phyloP scores from a whole-genome alignment of 2,329 filamentous ascomycete genomes.

The Ampelomyces quisqualis region DNA sequence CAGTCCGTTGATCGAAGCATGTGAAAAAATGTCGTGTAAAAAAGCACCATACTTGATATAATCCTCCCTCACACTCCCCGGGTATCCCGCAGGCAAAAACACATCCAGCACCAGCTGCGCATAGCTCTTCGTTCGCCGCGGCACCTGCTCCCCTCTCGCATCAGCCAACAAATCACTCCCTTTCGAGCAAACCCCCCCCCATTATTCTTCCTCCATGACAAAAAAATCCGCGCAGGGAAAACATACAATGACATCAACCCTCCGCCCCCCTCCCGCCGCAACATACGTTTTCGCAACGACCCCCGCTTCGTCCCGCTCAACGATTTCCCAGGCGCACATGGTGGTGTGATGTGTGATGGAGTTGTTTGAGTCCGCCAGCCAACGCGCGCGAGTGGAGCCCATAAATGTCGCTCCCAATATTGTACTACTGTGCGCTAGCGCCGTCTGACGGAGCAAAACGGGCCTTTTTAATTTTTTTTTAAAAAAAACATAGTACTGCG shows the following conservation, averaged over 20 bases:
- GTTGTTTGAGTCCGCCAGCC: too few relatives aligned
- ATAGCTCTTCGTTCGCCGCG: constrained; percentile 6
- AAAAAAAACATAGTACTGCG: too few relatives aligned
- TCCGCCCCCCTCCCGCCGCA: constrained; percentile 34
- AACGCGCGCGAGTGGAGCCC: too few relatives aligned
- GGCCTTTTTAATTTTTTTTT: too few relatives aligned
- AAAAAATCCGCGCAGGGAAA: not conserved
- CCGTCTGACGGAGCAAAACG: too few relatives aligned
- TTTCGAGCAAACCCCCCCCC: not conserved
- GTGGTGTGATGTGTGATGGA: constrained; percentile 4
- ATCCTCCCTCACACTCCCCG: constrained; percentile 79
- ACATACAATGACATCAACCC: constrained; percentile 53
- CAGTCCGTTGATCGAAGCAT: constrained; percentile 1
- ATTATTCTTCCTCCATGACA: not conserved
- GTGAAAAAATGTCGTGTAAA: not conserved
- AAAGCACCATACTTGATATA: constrained; percentile 63
- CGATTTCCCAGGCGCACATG: constrained; percentile 20
- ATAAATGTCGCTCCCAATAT: too few relatives aligned
- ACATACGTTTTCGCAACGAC: constrained; percentile 53
- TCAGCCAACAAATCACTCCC: not conserved
- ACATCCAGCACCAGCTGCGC: constrained; percentile 60
- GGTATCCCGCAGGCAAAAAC: constrained; percentile 86
- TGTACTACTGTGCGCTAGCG: too few relatives aligned
- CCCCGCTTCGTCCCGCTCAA: constrained; percentile 54
- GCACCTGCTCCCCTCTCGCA: constrained; percentile 9